A percentile compares a stretch with the other conserved stretches of the same genome.
phyloP scores from a whole-genome alignment of 805 yeast genomes.

The Ogataea ganodermae region DNA sequence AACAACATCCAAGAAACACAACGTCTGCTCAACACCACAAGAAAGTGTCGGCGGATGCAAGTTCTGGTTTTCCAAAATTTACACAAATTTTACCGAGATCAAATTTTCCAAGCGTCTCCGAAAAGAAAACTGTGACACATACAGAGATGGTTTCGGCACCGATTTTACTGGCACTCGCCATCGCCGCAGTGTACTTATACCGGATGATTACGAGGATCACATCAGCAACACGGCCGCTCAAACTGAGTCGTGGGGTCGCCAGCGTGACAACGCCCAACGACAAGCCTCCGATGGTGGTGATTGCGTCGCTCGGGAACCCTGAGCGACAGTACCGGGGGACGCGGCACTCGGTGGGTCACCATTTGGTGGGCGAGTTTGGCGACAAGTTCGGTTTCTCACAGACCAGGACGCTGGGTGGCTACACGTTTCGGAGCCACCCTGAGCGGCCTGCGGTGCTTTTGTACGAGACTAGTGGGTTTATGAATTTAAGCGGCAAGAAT shows the following conservation, averaged over 20 bases:
- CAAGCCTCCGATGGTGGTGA: constrained; percentile 31
- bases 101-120: not conserved
- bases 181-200: not conserved
- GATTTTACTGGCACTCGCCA: not conserved
- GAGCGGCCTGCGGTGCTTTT: constrained; percentile 39
- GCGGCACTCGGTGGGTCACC: constrained; percentile 79
- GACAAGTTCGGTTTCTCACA: constrained; percentile 23
- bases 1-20: too few species aligned
- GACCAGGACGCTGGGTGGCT: constrained; percentile 23
- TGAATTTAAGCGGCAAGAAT: constrained; percentile 73
- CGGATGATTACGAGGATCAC: not conserved
- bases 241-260: not conserved
- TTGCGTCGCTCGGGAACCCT: constrained; percentile 77
- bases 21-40: too few species aligned
- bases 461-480: constrained; percentile 55
- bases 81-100: not conserved
- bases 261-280: constrained; percentile 6
- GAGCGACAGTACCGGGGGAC: constrained; percentile 60
- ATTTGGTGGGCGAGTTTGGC: constrained; percentile 41
- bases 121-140: not conserved
- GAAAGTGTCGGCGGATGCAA: too few species aligned
- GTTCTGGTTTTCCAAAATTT: not conserved
- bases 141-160: not conserved
- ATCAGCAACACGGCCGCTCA: not conserved
- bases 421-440: constrained; percentile 25